Conservation (phyloP, 73 alveolate species). For the Breviolum minutum region DNA sequence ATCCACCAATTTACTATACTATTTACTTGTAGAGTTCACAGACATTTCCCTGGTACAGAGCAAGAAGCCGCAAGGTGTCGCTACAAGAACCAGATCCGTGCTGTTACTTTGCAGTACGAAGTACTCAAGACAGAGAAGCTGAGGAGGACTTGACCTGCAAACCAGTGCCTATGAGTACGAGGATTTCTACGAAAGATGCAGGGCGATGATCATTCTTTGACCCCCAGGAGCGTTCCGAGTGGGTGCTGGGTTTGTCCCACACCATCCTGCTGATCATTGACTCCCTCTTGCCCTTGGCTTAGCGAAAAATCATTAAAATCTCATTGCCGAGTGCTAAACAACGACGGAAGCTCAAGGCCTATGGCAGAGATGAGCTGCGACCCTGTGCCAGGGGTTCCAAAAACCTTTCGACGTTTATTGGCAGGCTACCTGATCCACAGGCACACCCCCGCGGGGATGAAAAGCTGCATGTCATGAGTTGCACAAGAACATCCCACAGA, state of each 20-base stretch:
- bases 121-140: constrained; percentile 78
- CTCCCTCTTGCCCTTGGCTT: constrained; percentile 32
- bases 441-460: neutral
- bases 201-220: neutral
- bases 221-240: constrained; percentile 86
- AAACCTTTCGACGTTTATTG: constrained; percentile 57
- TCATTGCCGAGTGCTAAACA: neutral
- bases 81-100: constrained; percentile 88
- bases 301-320: neutral
- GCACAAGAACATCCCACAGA: too few species aligned
- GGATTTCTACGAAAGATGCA: neutral
- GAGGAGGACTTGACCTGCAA: constrained; percentile 28
- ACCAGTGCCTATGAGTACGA: neutral
- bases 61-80: constrained; percentile 37
- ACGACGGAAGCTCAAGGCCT: too few species aligned
- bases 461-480: too few species aligned
- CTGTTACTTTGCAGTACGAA: constrained; percentile 93
- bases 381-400: constrained; percentile 61
- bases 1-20: too few species aligned
- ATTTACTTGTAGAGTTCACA: too few species aligned
- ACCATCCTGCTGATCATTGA: constrained; percentile 92
- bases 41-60: neutral
- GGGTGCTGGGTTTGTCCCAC: constrained; percentile 93
- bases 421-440: constrained; percentile 88
- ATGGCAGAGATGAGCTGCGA: constrained; percentile 83